Base-by-base conservation (phyloP, 208 protist species). In the Kentomonas sorsogonicus region DNA sequence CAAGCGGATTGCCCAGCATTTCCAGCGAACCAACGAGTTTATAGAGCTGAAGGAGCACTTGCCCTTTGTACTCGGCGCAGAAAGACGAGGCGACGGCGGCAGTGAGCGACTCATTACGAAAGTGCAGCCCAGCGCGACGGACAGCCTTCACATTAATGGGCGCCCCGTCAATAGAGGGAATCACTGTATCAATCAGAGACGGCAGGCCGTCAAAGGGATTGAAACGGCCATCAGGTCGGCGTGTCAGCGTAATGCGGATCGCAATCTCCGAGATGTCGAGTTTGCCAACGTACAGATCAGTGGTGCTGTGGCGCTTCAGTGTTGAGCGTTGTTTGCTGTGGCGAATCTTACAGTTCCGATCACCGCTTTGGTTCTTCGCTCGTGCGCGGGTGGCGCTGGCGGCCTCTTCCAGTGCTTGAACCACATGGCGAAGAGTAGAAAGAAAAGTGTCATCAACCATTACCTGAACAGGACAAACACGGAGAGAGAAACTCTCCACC, bases 21-120 rank as follows among this genome's bases (percentile, higher is more conserved):
- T 90, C 83, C 22, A 93, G 58, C 5, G 80, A 86, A 30, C 83
- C 86, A 31, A 93, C 18, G 22, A 93, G 68, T 54, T 86, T 86
- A 55, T 78, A 88, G 25, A 73, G 54, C 62, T 93, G 86, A 53
- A 89, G 40, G n/a, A 86, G 27, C 44, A 90, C 33, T 56, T 82
- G 83, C 0, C 60, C 74, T 25, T 75, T 66, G 61, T 91, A 93
- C 2, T 67, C 60, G 0, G 72, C 69, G 60, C 69, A 86, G 27
- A 89, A 31, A 15, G 83, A 54, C 3, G 53, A 57, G 3, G 48
- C n/a, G 0, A 82, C n/a, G 26, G 72, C 39, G 2, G 18, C 26
- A 2, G 50, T 15, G 10, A 72, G 52, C 9, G 76, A 80, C 39
- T 31, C 48, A 10, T 65, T 63, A 1, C 66, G 70, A 36, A 76